Percentiles rank a stretch among this genome's conserved stretches.
phyloP scores from a whole-genome alignment of 1,284 basidiomycete genomes.

The Heterobasidion parviporum region DNA sequence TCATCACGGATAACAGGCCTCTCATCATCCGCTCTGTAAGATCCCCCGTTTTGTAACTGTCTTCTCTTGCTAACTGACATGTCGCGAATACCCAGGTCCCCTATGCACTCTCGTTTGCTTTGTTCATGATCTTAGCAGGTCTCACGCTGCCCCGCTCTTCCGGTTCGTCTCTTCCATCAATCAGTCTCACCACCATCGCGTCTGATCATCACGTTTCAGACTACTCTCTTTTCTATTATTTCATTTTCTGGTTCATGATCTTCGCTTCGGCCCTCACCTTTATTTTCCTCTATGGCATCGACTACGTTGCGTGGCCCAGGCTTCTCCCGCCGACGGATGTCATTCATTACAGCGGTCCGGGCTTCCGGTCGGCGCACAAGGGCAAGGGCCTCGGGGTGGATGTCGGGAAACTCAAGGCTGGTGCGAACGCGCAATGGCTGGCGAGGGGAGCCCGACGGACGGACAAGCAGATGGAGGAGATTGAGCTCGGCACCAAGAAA shows the following conservation, averaged over 20 bases:
- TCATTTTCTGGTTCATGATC: conserved; percentile 70
- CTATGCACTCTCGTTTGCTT: conserved; percentile 70
- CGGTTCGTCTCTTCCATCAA: conserved; percentile 33
- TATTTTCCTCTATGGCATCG: conserved; percentile 73
- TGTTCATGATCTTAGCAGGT: conserved; percentile 84
- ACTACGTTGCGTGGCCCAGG: conserved; percentile 93
- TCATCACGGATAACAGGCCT: conserved; percentile 75
- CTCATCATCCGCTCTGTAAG: conserved; percentile 76
- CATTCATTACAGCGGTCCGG: conserved; percentile 83
- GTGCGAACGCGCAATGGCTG: conserved; percentile 23
- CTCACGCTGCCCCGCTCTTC: conserved; percentile 78
- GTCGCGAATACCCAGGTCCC: conserved; percentile 55
- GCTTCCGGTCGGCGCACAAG: conserved; percentile 69
- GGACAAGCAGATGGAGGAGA: conserved; percentile 35
- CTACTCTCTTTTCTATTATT: conserved; percentile 76
- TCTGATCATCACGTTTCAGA: conserved; percentile 56
- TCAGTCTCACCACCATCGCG: neutral
- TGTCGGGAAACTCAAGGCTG: conserved; percentile 23
- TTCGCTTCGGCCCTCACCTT: conserved; percentile 54
- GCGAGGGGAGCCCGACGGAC: conserved; percentile 29
- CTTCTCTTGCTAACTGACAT: neutral
- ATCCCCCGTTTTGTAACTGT: conserved; percentile 1
- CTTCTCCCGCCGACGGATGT: conserved; percentile 80
- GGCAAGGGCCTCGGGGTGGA: conserved; percentile 63
- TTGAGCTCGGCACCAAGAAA: conserved; percentile 59